Conservation (phyloP, 768 basidiomycete genomes). For the Gelatoporia subvermispora region DNA sequence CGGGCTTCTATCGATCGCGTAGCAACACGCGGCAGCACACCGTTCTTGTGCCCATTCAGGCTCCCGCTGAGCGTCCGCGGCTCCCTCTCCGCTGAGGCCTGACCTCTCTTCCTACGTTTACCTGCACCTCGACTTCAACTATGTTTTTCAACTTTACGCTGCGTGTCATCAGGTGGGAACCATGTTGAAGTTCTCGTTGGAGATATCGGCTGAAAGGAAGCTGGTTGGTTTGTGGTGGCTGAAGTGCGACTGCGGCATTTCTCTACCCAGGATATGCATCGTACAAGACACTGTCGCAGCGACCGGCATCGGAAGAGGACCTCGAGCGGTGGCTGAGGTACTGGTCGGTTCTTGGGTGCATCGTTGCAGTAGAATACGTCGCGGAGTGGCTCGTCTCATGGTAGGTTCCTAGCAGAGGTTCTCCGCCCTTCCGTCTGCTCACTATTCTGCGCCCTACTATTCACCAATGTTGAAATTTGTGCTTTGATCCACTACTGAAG, state of each 20-base stretch:
- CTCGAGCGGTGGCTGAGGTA: constrained; percentile 97
- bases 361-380: constrained; percentile 76
- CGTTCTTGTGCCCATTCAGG: neutral
- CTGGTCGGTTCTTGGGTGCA: constrained; percentile 85
- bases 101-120: too few species aligned
- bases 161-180: constrained; percentile 34
- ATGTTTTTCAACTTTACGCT: constrained; percentile 43
- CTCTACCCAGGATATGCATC: constrained; percentile 93
- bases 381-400: constrained; percentile 87
- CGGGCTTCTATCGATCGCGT: neutral
- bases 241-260: constrained; percentile 70
- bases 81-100: too few species aligned
- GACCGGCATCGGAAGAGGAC: constrained; percentile 80
- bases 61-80: neutral
- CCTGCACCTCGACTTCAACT: neutral
- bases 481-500: constrained; percentile 32
- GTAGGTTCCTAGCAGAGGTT: constrained; percentile 42
- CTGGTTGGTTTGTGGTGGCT: neutral
- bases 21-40: neutral
- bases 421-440: constrained; percentile 10
- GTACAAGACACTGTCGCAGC: constrained; percentile 88
- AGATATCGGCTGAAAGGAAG: neutral
- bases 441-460: constrained; percentile 5
- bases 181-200: neutral
- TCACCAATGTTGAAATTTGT: neutral